Percentiles rank a stretch among this genome's conserved stretches.
These are phyloP conservation scores for Kwoniella europaea DNA, from an alignment of 768 basidiomycete species.

Conservation along the genomic window DNA sequence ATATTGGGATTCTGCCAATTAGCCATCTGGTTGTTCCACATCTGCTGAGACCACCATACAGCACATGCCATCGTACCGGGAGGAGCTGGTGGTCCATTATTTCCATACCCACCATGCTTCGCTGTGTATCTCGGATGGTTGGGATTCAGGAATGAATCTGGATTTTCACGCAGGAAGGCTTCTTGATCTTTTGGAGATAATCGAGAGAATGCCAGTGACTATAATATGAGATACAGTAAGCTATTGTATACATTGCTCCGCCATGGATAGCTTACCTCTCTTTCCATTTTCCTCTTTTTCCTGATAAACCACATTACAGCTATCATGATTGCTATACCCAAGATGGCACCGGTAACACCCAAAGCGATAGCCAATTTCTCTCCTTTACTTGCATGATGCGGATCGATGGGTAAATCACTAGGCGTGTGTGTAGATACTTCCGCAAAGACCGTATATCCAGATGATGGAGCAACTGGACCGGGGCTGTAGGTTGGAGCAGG, in stretches of 20 bases:
- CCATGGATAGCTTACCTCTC: conserved; percentile 41
- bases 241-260: too few species aligned
- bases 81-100: conserved; percentile 23
- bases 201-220: conserved; percentile 49
- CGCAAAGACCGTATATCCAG: conserved; percentile 47
- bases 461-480: conserved; percentile 27
- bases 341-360: conserved; percentile 42
- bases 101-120: background rate
- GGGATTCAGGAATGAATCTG: conserved; percentile 40
- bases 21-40: conserved; percentile 24
- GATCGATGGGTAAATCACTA: conserved; percentile 45
- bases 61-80: conserved; percentile 32
- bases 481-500: conserved; percentile 39
- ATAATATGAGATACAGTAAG: background rate
- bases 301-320: conserved; percentile 43
- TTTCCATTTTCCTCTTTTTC: conserved; percentile 34
- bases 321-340: conserved; percentile 38
- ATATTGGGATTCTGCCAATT: background rate
- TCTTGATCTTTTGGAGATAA: conserved; percentile 46
- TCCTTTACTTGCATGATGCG: conserved; percentile 14
- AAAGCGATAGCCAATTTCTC: conserved; percentile 48
- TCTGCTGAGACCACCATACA: conserved; percentile 34
- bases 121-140: conserved; percentile 23
- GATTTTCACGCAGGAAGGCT: conserved; percentile 48
- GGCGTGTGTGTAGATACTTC: conserved; percentile 38